phyloP scores from a whole-genome alignment of 2,329 filamentous ascomycete species.

The Trichoderma brevicompactum region DNA sequence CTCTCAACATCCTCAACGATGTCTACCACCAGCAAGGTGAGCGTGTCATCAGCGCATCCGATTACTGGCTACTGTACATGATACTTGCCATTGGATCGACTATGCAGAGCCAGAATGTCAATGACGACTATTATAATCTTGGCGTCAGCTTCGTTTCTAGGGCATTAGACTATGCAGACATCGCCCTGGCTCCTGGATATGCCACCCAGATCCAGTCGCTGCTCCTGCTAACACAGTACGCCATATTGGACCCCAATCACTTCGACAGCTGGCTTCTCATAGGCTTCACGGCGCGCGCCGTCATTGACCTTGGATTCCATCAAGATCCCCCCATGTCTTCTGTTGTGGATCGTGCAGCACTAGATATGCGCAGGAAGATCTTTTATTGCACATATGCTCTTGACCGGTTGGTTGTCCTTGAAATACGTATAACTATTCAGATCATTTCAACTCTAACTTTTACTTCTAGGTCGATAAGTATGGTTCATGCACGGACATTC shows the following conservation, averaged over 20 bases:
- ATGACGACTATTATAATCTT: slow-evolving; percentile 64
- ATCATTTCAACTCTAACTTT: slow-evolving; percentile 32
- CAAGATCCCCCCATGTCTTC: slow-evolving; percentile 81
- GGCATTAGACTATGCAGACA: slow-evolving; percentile 78
- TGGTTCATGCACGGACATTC: slow-evolving; percentile 84
- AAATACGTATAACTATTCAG: not conserved
- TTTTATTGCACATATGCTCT: slow-evolving; percentile 92
- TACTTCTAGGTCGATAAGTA: slow-evolving; percentile 72
- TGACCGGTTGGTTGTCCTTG: slow-evolving; percentile 66
- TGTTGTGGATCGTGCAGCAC: slow-evolving; percentile 66
- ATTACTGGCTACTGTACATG: slow-evolving; percentile 88
- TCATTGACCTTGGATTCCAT: slow-evolving; percentile 89
- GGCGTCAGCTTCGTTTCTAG: slow-evolving; percentile 61
- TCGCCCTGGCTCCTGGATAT: slow-evolving; percentile 83
- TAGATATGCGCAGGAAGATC: slow-evolving; percentile 79
- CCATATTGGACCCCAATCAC: slow-evolving; percentile 85
- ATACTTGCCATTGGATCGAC: slow-evolving; percentile 82
- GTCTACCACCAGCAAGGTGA: slow-evolving; percentile 71
- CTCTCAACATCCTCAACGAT: slow-evolving; percentile 79
- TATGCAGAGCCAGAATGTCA: slow-evolving; percentile 70
- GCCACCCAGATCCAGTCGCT: slow-evolving; percentile 86
- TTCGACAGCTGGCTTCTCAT: slow-evolving; percentile 95
- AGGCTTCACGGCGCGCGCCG: slow-evolving; percentile 83
- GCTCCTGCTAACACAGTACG: slow-evolving; percentile 83
- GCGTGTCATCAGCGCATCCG: slow-evolving; percentile 66